Evolutionary conservation across 2,329 filamentous ascomycete genomes (phyloP).

Genomic region (Tolypocladium tropicale): DNA sequence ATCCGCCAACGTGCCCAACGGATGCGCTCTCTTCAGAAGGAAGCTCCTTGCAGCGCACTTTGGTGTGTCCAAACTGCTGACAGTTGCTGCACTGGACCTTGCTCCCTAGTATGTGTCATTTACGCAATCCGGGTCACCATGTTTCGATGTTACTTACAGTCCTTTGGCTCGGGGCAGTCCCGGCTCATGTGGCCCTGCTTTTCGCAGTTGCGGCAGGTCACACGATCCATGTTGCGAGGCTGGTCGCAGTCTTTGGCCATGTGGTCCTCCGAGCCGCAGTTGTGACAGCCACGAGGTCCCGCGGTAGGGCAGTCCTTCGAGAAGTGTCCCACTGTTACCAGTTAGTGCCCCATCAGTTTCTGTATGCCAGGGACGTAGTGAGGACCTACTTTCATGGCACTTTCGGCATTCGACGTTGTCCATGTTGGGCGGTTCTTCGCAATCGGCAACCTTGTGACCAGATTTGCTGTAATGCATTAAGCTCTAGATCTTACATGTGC

Average conservation of each 20-base stretch:
- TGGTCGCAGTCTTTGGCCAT: slow-evolving; percentile 39
- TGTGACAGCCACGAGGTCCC: slow-evolving; percentile 43
- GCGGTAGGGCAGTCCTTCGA: slow-evolving; percentile 54
- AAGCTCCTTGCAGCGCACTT: slow-evolving; percentile 24
- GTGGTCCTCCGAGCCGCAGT: slow-evolving; percentile 56
- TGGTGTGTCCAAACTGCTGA: slow-evolving; percentile 27
- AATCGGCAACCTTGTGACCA: slow-evolving; percentile 41
- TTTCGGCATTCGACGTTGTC: slow-evolving; percentile 55
- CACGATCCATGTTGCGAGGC: slow-evolving; percentile 29
- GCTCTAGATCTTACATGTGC: background rate
- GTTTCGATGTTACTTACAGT: slow-evolving; percentile 19
- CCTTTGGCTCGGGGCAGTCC: slow-evolving; percentile 49
- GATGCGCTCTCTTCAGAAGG: slow-evolving; percentile 1
- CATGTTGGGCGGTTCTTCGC: slow-evolving; percentile 50
- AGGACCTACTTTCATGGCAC: slow-evolving; percentile 47
- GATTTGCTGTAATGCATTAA: slow-evolving; percentile 25
- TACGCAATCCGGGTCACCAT: slow-evolving; percentile 5
- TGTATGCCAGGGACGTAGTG: background rate
- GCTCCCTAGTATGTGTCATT: slow-evolving; percentile 19
- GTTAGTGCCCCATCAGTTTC: background rate
- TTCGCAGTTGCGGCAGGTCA: slow-evolving; percentile 52
- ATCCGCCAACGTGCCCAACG: background rate
- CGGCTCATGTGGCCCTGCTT: slow-evolving; percentile 50
- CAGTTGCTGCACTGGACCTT: slow-evolving; percentile 29
- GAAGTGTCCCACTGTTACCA: slow-evolving; percentile 45